Conservation (phyloP, 2,329 filamentous ascomycete species). For the Neobulgaria alba region DNA sequence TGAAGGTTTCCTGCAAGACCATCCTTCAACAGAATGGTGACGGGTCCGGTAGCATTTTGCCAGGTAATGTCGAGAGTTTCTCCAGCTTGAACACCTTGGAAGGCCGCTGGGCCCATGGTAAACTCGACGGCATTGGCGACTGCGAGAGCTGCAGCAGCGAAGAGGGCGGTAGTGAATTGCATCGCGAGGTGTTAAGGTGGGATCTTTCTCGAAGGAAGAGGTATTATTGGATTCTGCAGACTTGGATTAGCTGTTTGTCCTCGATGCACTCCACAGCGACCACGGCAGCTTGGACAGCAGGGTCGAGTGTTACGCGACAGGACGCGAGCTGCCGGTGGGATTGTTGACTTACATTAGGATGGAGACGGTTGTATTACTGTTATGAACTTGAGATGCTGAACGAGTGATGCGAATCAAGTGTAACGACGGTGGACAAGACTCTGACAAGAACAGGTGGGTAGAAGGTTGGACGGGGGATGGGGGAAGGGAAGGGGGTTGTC, state of each 20-base stretch:
- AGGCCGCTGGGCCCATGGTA: conserved; percentile 19
- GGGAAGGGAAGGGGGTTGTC: too few relatives aligned
- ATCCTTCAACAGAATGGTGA: conserved; percentile 24
- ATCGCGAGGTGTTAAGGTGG: conserved; percentile 16
- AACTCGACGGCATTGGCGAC: conserved; percentile 17
- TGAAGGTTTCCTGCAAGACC: conserved; percentile 17
- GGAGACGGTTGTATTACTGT: too few relatives aligned
- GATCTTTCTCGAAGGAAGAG: too few relatives aligned
- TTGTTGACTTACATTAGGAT: not conserved
- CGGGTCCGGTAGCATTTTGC: conserved; percentile 19
- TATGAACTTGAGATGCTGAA: too few relatives aligned
- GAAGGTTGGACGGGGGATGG: too few relatives aligned
- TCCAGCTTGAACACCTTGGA: conserved; percentile 17
- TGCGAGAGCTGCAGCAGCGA: conserved; percentile 17
- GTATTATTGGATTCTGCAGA: not conserved
- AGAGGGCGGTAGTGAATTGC: conserved; percentile 23
- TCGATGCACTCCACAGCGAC: not conserved
- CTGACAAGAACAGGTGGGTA: too few relatives aligned
- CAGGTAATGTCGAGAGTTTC: conserved; percentile 22
- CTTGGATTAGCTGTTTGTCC: not conserved
- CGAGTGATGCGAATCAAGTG: too few relatives aligned
- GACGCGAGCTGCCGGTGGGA: not conserved
- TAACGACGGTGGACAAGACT: too few relatives aligned
- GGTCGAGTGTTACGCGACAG: not conserved
- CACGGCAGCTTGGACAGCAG: too few relatives aligned